phyloP scores from a whole-genome alignment of 2,329 filamentous ascomycete species.

The Penicillium digitatum region DNA sequence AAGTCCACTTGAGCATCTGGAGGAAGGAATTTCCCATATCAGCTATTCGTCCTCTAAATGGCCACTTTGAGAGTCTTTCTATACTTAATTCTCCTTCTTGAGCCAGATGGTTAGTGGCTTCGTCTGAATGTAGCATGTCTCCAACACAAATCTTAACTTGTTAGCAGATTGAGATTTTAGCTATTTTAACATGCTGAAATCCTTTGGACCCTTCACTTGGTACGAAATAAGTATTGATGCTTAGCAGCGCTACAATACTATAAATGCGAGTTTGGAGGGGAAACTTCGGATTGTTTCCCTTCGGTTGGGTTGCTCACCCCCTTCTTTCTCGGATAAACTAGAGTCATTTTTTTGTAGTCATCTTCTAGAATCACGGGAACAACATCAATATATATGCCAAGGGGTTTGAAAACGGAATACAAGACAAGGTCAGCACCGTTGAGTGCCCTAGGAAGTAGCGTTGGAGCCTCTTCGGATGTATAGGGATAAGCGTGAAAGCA shows the following conservation, averaged over 20 bases:
- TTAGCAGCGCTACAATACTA: neutral
- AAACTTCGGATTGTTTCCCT: neutral
- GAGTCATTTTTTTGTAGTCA: neutral
- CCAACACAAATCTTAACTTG: neutral
- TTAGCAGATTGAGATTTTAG: neutral
- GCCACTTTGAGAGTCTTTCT: neutral
- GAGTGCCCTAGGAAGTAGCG: neutral
- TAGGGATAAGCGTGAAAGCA: conserved; percentile 51
- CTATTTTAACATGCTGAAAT: neutral
- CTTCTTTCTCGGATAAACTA: neutral
- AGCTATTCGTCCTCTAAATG: neutral
- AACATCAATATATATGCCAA: neutral
- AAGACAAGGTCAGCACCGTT: neutral
- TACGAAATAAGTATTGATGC: neutral
- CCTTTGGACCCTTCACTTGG: neutral
- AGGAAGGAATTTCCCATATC: neutral
- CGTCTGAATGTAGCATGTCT: neutral
- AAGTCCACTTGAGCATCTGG: neutral
- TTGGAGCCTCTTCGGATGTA: conserved; percentile 17
- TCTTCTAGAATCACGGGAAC: neutral
- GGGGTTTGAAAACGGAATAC: neutral
- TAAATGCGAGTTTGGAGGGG: neutral
- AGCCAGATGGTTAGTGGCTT: neutral
- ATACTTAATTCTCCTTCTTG: neutral
- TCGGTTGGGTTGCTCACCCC: neutral